phyloP scores from a whole-genome alignment of 2,329 filamentous ascomycete genomes.

The Neonectria sp. region DNA sequence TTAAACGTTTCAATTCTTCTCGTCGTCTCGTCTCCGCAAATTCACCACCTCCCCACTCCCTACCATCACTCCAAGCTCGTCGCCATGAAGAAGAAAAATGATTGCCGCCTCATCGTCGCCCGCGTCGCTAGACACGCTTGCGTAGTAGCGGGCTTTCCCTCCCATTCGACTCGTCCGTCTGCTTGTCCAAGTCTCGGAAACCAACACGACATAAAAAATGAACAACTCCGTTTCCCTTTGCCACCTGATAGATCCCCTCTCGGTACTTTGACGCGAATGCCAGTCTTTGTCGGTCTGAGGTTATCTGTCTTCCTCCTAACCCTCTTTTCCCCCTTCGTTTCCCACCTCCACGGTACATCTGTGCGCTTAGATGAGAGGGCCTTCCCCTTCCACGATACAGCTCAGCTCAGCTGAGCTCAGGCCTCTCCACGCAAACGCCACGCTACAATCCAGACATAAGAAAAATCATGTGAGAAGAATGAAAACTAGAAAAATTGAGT shows the following conservation, averaged over 20 bases:
- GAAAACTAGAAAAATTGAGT: slow-evolving; percentile 18
- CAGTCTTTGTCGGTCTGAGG: slow-evolving; percentile 42
- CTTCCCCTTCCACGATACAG: slow-evolving; percentile 27
- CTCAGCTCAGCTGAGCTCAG: slow-evolving; percentile 30
- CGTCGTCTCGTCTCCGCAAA: slow-evolving; percentile 1
- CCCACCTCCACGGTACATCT: slow-evolving; percentile 12
- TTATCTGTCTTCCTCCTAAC: slow-evolving; percentile 15
- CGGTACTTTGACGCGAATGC: slow-evolving; percentile 32
- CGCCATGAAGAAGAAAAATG: slow-evolving; percentile 18
- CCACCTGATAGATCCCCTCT: slow-evolving; percentile 27
- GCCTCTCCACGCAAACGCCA: slow-evolving; percentile 47
- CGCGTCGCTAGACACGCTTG: slow-evolving; percentile 3
- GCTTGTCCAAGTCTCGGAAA: slow-evolving; percentile 23
- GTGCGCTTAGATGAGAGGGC: slow-evolving; percentile 33
- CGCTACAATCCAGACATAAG: slow-evolving; percentile 48
- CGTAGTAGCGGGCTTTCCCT: slow-evolving; percentile 14
- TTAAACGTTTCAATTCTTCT: neutral
- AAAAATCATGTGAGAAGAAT: slow-evolving; percentile 34
- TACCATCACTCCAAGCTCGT: slow-evolving; percentile 8
- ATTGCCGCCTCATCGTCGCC: slow-evolving; percentile 19
- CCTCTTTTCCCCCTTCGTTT: slow-evolving; percentile 13
- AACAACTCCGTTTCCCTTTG: slow-evolving; percentile 39
- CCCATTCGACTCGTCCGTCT: slow-evolving; percentile 12
- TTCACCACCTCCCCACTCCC: neutral
- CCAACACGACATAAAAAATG: slow-evolving; percentile 32